Evolutionary conservation across 768 basidiomycete species (phyloP).

Genomic region (Rhodotorula graminis): DNA sequence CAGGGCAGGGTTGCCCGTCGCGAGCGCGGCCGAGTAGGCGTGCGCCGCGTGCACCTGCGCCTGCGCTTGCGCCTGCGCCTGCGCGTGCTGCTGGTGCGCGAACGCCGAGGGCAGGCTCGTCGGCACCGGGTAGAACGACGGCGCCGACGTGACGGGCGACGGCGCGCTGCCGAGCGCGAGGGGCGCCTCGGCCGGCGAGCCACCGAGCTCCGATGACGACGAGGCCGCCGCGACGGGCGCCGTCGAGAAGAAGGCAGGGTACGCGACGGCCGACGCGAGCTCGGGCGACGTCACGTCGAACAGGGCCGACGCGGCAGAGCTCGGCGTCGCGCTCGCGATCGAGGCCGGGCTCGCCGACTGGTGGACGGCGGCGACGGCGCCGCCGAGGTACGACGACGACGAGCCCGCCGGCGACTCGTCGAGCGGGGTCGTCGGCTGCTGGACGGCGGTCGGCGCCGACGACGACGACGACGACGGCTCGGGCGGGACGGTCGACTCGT

Average conservation of each 20-base stretch:
- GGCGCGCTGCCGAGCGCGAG: background rate
- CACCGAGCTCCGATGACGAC: background rate
- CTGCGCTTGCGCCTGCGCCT: too few relatives aligned
- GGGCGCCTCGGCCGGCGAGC: background rate
- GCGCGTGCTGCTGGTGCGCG: background rate
- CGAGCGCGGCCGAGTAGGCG: background rate
- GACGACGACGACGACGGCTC: background rate
- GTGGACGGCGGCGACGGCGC: too few relatives aligned
- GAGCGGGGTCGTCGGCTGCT: background rate
- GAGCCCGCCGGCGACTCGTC: background rate
- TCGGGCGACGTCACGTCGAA: background rate
- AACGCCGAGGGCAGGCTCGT: background rate
- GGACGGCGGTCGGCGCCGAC: background rate
- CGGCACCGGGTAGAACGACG: too few relatives aligned
- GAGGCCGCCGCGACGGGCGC: too few relatives aligned
- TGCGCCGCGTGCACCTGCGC: too few relatives aligned
- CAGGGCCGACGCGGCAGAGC: background rate
- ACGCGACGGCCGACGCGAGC: too few relatives aligned
- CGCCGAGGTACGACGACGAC: background rate
- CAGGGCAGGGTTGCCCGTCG: background rate
- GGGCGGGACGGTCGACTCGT: background rate
- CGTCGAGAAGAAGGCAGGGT: background rate
- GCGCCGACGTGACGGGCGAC: too few relatives aligned
- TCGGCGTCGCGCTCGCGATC: background rate
- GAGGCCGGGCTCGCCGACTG: too few relatives aligned